These are phyloP conservation scores for Microbotryomycetes sp. DNA, from an alignment of 1,284 basidiomycete genomes.

Conservation along the genomic window DNA sequence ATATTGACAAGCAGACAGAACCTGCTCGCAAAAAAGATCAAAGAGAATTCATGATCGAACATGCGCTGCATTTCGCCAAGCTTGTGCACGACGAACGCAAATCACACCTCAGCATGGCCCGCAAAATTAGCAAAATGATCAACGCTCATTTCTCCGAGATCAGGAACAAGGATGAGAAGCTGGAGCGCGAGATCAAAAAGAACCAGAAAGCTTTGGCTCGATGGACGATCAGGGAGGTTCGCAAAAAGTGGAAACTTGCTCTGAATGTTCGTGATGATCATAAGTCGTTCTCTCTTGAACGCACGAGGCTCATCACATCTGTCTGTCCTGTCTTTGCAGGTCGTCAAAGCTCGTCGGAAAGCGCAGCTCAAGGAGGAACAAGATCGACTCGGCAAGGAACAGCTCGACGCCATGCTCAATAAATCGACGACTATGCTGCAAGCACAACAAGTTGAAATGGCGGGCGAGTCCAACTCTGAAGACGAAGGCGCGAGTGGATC, in stretches of 20 bases:
- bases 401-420: constrained; percentile 82
- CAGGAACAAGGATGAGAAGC: constrained; percentile 56
- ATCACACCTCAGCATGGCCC: constrained; percentile 40
- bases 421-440: constrained; percentile 82
- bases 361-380: constrained; percentile 57
- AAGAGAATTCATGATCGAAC: constrained; percentile 43
- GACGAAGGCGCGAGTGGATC: constrained; percentile 27
- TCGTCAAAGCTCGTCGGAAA: constrained; percentile 64
- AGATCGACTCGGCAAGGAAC: constrained; percentile 64
- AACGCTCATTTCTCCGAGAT: constrained; percentile 71
- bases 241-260: constrained; percentile 81
- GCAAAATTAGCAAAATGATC: constrained; percentile 61
- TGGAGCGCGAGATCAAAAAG: constrained; percentile 60
- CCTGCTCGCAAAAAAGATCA: constrained; percentile 37
- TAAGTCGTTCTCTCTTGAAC: not conserved
- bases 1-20: constrained; percentile 25
- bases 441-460: constrained; percentile 68
- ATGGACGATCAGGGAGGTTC: constrained; percentile 61
- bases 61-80: constrained; percentile 44
- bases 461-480: constrained; percentile 36
- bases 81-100: constrained; percentile 44
- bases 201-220: constrained; percentile 63
- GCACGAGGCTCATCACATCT: not conserved
- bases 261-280: constrained; percentile 60
- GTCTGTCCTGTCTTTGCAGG: constrained; percentile 44